phyloP scores from a whole-genome alignment of 768 basidiomycete species.

The Auriscalpium vulgare region DNA sequence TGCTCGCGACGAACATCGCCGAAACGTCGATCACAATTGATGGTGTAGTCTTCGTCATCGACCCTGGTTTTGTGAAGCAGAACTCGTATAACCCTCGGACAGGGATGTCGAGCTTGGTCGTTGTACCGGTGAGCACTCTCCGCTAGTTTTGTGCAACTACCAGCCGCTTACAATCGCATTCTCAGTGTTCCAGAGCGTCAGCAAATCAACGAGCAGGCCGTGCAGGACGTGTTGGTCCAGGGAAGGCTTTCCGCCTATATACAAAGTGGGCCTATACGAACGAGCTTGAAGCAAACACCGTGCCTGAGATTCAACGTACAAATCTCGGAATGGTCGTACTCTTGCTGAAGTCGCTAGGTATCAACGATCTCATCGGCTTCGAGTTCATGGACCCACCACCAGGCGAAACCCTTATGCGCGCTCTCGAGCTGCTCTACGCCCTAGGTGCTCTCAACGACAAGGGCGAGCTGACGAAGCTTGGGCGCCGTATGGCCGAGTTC shows the following conservation, averaged over 20 bases:
- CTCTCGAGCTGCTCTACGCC: constrained; percentile 89
- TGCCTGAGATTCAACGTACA: constrained; percentile 98
- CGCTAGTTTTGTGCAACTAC: not conserved
- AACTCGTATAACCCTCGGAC: constrained; percentile 98
- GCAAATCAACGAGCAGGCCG: constrained; percentile 96
- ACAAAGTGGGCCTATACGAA: constrained; percentile 98
- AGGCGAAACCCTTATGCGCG: constrained; percentile 94
- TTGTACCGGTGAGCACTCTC: constrained; percentile 72
- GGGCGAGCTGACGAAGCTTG: constrained; percentile 95
- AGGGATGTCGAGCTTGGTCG: constrained; percentile 94
- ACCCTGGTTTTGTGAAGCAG: constrained; percentile 98
- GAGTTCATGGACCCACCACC: constrained; percentile 99
- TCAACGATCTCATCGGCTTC: constrained; percentile 97
- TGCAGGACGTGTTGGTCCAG: constrained; percentile 95
- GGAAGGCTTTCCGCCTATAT: constrained; percentile 96
- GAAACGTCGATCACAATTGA: constrained; percentile 99
- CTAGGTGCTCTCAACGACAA: constrained; percentile 93
- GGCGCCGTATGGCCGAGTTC: constrained; percentile 97
- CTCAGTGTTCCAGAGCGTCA: constrained; percentile 90
- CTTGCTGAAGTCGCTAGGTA: constrained; percentile 91
- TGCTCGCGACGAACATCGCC: constrained; percentile 98
- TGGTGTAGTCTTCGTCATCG: constrained; percentile 98
- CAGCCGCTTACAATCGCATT: not conserved
- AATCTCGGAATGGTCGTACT: constrained; percentile 95
- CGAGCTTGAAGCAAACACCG: constrained; percentile 93